Conservation (phyloP, 805 yeast species). For the Nakazawaea ernobii region DNA sequence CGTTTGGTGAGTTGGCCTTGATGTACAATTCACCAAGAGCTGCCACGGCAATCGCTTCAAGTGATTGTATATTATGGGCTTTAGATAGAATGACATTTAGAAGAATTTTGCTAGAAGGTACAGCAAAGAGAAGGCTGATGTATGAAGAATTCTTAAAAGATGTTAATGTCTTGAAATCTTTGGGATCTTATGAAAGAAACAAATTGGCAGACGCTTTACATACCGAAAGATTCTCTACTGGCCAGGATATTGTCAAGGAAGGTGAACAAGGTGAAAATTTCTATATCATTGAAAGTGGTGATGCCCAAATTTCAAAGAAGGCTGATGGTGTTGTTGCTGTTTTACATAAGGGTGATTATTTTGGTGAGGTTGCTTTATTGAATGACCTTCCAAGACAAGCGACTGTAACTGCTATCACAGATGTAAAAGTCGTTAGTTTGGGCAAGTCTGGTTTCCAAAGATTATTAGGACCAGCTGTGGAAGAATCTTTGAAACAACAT, state of each 20-base stretch:
- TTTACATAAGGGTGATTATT: slow-evolving; percentile 80
- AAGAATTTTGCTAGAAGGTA: slow-evolving; percentile 83
- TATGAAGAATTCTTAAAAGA: slow-evolving; percentile 85
- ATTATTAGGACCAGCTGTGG: slow-evolving; percentile 86
- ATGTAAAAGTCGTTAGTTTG: slow-evolving; percentile 83
- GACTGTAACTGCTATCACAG: slow-evolving; percentile 71
- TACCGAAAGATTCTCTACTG: slow-evolving; percentile 65
- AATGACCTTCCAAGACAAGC: slow-evolving; percentile 94
- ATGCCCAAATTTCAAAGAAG: slow-evolving; percentile 65
- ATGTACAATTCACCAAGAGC: slow-evolving; percentile 98
- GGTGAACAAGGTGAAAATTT: slow-evolving; percentile 82
- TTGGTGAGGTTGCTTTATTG: slow-evolving; percentile 92
- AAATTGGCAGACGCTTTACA: slow-evolving; percentile 93
- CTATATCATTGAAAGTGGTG: slow-evolving; percentile 74
- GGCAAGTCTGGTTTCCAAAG: slow-evolving; percentile 92
- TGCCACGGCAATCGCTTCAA: slow-evolving; percentile 77
- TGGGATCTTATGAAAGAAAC: slow-evolving; percentile 76
- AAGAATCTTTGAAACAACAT: slow-evolving; percentile 71
- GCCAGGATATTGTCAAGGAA: slow-evolving; percentile 71
- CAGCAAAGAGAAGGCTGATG: slow-evolving; percentile 83
- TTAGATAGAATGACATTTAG: slow-evolving; percentile 91
- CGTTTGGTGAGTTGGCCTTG: slow-evolving; percentile 94
- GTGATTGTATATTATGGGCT: slow-evolving; percentile 81
- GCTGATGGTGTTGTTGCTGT: slow-evolving; percentile 55
- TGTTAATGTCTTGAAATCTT: slow-evolving; percentile 71